Percentiles rank a stretch among this genome's conserved stretches.
Evolutionary conservation across 2,329 filamentous ascomycete species (phyloP).

Genomic region (Aspergillus brunneoviolaceus): DNA sequence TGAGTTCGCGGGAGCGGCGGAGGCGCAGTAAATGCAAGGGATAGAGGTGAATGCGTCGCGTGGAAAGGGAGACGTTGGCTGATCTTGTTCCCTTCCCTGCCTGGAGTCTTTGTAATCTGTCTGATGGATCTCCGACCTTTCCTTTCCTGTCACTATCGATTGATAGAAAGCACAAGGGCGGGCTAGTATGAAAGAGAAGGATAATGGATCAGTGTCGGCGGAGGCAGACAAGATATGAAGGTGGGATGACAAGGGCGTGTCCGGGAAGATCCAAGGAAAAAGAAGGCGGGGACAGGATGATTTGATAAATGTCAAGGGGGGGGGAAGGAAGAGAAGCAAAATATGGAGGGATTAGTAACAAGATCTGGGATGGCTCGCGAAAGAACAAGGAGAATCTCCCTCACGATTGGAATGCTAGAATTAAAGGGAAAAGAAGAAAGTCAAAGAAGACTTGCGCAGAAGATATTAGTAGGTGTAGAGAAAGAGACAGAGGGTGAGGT

Average conservation of each 20-base stretch:
- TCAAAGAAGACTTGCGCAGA: constrained; percentile 20
- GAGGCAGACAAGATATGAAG: neutral
- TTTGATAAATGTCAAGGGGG: constrained; percentile 14
- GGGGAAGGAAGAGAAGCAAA: neutral
- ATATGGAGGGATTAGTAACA: constrained; percentile 1
- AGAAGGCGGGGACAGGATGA: constrained; percentile 1
- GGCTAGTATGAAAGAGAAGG: neutral
- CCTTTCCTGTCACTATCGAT: neutral
- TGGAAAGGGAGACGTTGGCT: constrained; percentile 26
- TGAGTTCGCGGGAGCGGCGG: constrained; percentile 25
- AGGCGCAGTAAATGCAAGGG: constrained; percentile 32
- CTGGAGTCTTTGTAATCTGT: neutral
- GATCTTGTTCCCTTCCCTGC: constrained; percentile 9
- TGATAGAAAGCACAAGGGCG: neutral
- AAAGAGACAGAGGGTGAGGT: constrained; percentile 8
- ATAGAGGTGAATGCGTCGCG: constrained; percentile 31
- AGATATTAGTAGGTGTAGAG: constrained; percentile 20
- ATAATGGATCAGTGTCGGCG: neutral
- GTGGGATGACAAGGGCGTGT: neutral
- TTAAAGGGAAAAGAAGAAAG: constrained; percentile 5
- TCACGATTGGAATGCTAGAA: constrained; percentile 17
- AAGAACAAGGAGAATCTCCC: constrained; percentile 11
- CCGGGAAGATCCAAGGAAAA: neutral
- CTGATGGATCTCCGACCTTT: neutral
- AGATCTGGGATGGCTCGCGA: constrained; percentile 11